A percentile compares a stretch with the other conserved stretches of the same genome.
Evolutionary conservation across 345 rosid species (phyloP).

Genomic region (Iberis pinnata): DNA sequence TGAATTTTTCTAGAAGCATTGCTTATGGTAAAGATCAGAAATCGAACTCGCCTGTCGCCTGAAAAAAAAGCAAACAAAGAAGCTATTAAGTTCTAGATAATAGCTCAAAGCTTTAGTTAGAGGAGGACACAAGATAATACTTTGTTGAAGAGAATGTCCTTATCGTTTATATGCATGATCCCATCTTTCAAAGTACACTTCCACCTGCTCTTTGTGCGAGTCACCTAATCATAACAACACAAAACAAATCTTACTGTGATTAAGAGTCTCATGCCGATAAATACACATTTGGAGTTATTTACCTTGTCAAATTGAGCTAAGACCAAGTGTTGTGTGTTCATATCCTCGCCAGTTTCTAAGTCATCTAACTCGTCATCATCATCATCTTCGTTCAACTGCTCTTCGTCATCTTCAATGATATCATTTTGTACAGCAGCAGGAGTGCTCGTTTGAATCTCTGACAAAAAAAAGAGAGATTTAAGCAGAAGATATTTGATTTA

Average conservation of each 20-base stretch:
- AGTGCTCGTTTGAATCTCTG: conserved; percentile 74
- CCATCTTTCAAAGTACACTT: conserved; percentile 94
- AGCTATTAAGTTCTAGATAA: conserved; percentile 6
- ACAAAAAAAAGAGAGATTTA: conserved; percentile 14
- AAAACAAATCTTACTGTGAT: conserved; percentile 5
- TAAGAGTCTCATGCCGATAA: neutral
- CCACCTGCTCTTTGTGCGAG: conserved; percentile 95
- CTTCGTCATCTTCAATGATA: conserved; percentile 73
- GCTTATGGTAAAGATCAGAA: conserved; percentile 42
- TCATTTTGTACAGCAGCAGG: conserved; percentile 51
- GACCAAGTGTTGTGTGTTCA: conserved; percentile 90
- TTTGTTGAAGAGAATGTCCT: conserved; percentile 93
- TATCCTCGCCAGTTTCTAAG: conserved; percentile 78
- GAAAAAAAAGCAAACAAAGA: too few relatives aligned
- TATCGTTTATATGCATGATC: conserved; percentile 91
- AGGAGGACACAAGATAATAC: conserved; percentile 28
- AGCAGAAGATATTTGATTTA: neutral
- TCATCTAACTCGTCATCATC: conserved; percentile 89
- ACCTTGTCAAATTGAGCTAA: conserved; percentile 99
- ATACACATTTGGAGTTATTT: neutral
- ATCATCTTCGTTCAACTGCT: conserved; percentile 86
- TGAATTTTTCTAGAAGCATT: conserved; percentile 14
- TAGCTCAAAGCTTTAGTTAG: conserved; percentile 3
- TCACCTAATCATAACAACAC: conserved; percentile 49
- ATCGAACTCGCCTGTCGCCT: conserved; percentile 93